Percentiles rank a stretch among this genome's conserved stretches.
Evolutionary conservation across 495 filamentous ascomycete genomes (phyloP).

Genomic region (Aspergillus bertholletiae): DNA sequence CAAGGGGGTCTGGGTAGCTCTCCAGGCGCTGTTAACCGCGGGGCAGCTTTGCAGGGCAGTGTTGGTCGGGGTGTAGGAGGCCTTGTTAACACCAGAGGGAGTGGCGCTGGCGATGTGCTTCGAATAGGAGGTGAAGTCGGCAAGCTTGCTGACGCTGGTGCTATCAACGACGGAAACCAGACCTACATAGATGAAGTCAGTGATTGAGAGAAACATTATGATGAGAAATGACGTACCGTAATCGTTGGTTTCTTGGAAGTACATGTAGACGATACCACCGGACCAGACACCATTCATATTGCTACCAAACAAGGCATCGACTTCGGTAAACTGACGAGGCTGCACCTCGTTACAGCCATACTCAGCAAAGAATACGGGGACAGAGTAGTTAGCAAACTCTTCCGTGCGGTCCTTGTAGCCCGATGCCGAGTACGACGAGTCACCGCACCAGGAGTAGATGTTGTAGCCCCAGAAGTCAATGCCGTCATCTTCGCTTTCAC

Average conservation of each 20-base stretch:
- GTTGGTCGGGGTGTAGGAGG: constrained; percentile 75
- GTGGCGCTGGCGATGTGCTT: constrained; percentile 62
- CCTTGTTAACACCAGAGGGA: constrained; percentile 62
- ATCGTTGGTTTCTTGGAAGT: constrained; percentile 86
- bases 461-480: constrained; percentile 99
- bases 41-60: constrained; percentile 71
- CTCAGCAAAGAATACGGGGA: constrained; percentile 96
- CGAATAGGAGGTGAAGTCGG: constrained; percentile 74
- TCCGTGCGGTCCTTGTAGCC: constrained; percentile 75
- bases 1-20: constrained; percentile 58
- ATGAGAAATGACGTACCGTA: constrained; percentile 59
- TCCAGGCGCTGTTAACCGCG: constrained; percentile 58
- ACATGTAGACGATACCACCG: constrained; percentile 97
- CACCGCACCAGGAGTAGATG: constrained; percentile 97
- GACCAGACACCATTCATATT: constrained; percentile 85
- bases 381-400: constrained; percentile 82
- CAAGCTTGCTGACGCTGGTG: constrained; percentile 54
- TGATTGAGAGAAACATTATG: too few relatives aligned
- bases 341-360: constrained; percentile 87
- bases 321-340: constrained; percentile 81
- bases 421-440: constrained; percentile 67
- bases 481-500: constrained; percentile 56
- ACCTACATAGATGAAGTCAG: constrained; percentile 29
- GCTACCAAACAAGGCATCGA: constrained; percentile 72
- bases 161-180: constrained; percentile 67